Evolutionary conservation across 2,329 filamentous ascomycete genomes (phyloP), one percentile per base, ranked within the genome.

Genomic region (Leptographium lundbergii): DNA sequence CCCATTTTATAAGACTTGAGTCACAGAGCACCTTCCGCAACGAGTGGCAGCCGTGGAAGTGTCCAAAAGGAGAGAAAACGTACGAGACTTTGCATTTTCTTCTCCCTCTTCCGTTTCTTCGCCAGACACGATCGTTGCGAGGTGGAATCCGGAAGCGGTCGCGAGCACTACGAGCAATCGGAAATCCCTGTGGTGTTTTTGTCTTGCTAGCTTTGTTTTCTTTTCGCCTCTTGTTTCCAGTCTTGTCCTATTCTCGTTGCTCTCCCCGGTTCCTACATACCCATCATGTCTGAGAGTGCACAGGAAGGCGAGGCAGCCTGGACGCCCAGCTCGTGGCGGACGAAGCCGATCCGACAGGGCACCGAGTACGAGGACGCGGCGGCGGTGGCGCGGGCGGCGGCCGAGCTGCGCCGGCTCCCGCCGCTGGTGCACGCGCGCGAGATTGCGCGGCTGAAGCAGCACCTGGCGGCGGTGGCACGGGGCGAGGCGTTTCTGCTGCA

Each of bases 401-500:
- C 74, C 1, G 86, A 90, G 71, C 84, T 94, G 45, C 73, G 79
- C 54, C 78, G 77, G 32, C 77, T 94, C 10, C 89, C 89, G 7
- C 89, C 89, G 27, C 81, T 94, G 55, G 89, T 94, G 34, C 89
- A 89, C 59, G 86, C 88, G 4, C 79, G 79, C 55, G 89, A 94
- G 73, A 95, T 99, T 68, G 78, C 82, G 65, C 86, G 83, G 63
- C 80, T 99, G 57, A 91, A 91, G 69, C 78, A 82, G 57, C 86
- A 83, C 66, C 80, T 99, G 25, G 83, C 84, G 61, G 89, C 96
- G 74, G 94, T 95, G 6, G 94, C 94, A 6, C 77, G 88, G 42
- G 94, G 94, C 39, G 91, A 92, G 64, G 89, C 92, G 14, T 97
- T 99, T 71, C 79, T 99, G 11, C 82, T 99, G 4, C 94, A 99